Conservation (phyloP, 768 basidiomycete species). For the Kwoniella mangroviensis region DNA sequence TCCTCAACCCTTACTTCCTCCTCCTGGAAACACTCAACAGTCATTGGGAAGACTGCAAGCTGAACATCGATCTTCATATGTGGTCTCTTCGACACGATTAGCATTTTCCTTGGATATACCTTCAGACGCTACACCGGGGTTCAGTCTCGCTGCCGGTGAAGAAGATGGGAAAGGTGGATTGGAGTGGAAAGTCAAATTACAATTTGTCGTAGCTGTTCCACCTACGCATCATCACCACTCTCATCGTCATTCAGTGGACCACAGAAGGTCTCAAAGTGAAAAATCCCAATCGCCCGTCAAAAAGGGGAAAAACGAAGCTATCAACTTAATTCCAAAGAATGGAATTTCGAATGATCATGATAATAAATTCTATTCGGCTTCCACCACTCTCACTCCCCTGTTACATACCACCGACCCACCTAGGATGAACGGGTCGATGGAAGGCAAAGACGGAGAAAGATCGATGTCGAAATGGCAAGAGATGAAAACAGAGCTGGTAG, state of each 20-base stretch:
- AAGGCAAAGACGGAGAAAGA: not conserved
- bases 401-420: slow-evolving; percentile 16
- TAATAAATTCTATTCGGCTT: slow-evolving; percentile 64
- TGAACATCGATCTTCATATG: slow-evolving; percentile 80
- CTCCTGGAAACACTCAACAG: slow-evolving; percentile 58
- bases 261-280: slow-evolving; percentile 12
- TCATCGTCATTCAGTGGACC: not conserved
- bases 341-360: slow-evolving; percentile 62
- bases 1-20: slow-evolving; percentile 64
- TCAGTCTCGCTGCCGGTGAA: slow-evolving; percentile 67
- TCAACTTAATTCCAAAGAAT: slow-evolving; percentile 34
- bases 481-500: slow-evolving; percentile 80
- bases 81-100: slow-evolving; percentile 72
- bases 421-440: not conserved
- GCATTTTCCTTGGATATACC: slow-evolving; percentile 92
- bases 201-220: slow-evolving; percentile 78
- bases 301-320: slow-evolving; percentile 14
- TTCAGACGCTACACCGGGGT: slow-evolving; percentile 85
- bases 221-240: slow-evolving; percentile 6
- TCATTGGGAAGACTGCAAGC: slow-evolving; percentile 77
- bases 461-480: slow-evolving; percentile 65
- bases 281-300: not conserved
- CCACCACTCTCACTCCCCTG: slow-evolving; percentile 48
- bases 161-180: slow-evolving; percentile 67
- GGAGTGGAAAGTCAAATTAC: slow-evolving; percentile 85